These are phyloP conservation scores for Leishmania amazonensis DNA, from an alignment of 208 protist genomes.

Conservation along the genomic window DNA sequence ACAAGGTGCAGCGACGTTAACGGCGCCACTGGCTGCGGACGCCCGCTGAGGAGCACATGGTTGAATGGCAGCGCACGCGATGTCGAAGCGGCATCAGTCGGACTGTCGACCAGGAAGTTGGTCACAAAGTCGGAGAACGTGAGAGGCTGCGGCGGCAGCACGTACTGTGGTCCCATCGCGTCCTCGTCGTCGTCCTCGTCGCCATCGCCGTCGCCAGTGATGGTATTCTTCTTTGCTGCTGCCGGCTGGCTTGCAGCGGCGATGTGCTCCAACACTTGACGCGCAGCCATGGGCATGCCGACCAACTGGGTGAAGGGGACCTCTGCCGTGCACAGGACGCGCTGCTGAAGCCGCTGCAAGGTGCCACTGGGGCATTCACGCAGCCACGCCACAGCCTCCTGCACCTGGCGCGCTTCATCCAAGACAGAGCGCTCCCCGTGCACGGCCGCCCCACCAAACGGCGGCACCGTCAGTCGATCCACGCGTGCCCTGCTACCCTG, in stretches of 20 bases:
- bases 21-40: conserved; percentile 34
- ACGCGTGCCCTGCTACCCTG: conserved; percentile 2
- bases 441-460: conserved; percentile 15
- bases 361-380: conserved; percentile 38
- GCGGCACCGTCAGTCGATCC: conserved; percentile 22
- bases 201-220: not conserved
- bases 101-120: conserved; percentile 16
- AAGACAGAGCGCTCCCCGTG: conserved; percentile 30
- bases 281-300: conserved; percentile 37
- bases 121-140: conserved; percentile 32
- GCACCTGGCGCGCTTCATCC: conserved; percentile 29
- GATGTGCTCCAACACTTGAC: conserved; percentile 10
- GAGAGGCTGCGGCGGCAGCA: conserved; percentile 23
- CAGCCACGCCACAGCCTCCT: conserved; percentile 49
- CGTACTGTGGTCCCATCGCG: conserved; percentile 9
- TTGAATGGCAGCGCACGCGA: conserved; percentile 6
- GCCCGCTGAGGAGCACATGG: conserved; percentile 28
- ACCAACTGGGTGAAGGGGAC: conserved; percentile 24
- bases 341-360: conserved; percentile 49
- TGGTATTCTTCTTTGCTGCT: not conserved
- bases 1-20: conserved; percentile 39
- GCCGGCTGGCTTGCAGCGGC: not conserved
- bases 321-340: conserved; percentile 41
- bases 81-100: not conserved
- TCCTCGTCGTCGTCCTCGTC: conserved; percentile 8